Conservation (phyloP, 352 stramenopile species). For the Pythium guiyangense region DNA sequence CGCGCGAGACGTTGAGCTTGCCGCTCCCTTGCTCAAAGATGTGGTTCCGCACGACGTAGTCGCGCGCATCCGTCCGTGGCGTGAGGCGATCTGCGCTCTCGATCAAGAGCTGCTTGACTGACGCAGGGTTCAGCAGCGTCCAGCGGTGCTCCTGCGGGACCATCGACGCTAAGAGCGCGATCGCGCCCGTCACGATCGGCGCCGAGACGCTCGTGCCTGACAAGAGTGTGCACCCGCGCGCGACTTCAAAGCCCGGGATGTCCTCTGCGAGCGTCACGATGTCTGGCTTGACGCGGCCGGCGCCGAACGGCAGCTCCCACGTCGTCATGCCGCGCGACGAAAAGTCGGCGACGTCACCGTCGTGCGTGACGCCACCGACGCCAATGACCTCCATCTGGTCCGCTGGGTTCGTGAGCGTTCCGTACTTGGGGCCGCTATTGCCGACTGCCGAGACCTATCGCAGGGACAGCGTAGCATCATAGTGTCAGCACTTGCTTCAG, state of each 20-base stretch:
- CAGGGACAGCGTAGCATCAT: too few relatives aligned
- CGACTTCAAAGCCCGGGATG: conserved; percentile 53
- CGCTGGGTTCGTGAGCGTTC: conserved; percentile 79
- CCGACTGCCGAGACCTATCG: conserved; percentile 70
- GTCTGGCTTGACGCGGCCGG: conserved; percentile 85
- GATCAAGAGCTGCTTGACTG: conserved; percentile 67
- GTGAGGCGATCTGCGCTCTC: conserved; percentile 44
- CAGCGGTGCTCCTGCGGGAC: conserved; percentile 44
- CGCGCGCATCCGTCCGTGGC: conserved; percentile 22
- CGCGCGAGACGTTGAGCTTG: conserved; percentile 56
- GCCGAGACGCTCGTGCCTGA: conserved; percentile 84
- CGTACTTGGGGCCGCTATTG: conserved; percentile 83
- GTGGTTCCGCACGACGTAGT: conserved; percentile 57
- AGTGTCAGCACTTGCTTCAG: too few relatives aligned
- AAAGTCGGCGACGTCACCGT: conserved; percentile 64
- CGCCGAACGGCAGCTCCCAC: conserved; percentile 78
- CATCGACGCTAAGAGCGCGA: conserved; percentile 75
- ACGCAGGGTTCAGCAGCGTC: conserved; percentile 56
- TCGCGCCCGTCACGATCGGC: conserved; percentile 73
- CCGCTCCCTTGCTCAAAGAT: conserved; percentile 86
- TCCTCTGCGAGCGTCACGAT: conserved; percentile 66
- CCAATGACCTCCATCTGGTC: conserved; percentile 85
- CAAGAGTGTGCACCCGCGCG: conserved; percentile 48
- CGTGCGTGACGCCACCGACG: conserved; percentile 62
- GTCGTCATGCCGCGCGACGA: conserved; percentile 84